Evolutionary conservation across 1,284 basidiomycete species (phyloP).

Genomic region (Ustilago sp.): DNA sequence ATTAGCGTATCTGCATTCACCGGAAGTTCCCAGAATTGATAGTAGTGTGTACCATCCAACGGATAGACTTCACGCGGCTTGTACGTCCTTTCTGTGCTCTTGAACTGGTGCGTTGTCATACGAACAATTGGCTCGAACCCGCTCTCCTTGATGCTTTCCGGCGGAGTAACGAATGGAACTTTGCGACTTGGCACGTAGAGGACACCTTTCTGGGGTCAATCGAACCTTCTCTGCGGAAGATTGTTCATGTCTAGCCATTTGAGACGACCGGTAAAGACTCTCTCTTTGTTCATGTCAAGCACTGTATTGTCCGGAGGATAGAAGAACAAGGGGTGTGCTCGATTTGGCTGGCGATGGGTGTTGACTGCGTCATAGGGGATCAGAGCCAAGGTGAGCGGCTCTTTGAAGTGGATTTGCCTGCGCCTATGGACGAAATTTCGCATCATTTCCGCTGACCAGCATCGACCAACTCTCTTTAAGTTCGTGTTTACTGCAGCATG

Average conservation of each 20-base stretch:
- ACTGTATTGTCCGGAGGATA: neutral
- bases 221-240: neutral
- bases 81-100: neutral
- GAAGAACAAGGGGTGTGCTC: neutral
- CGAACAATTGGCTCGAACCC: neutral
- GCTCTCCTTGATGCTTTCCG: neutral
- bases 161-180: neutral
- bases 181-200: neutral
- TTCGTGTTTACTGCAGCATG: neutral
- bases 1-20: neutral
- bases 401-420: neutral
- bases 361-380: neutral
- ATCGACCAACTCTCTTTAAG: neutral
- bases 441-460: neutral
- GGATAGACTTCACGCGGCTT: neutral
- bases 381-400: neutral
- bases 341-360: neutral
- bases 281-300: neutral
- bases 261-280: neutral
- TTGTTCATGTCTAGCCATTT: conserved; percentile 4
- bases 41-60: neutral
- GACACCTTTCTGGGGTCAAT: neutral
- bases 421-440: neutral
- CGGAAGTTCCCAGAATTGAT: conserved; percentile 3
- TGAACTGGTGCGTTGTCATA: neutral